These are phyloP conservation scores for Mycena albidolilacea DNA, from an alignment of 768 basidiomycete species.

Conservation along the genomic window DNA sequence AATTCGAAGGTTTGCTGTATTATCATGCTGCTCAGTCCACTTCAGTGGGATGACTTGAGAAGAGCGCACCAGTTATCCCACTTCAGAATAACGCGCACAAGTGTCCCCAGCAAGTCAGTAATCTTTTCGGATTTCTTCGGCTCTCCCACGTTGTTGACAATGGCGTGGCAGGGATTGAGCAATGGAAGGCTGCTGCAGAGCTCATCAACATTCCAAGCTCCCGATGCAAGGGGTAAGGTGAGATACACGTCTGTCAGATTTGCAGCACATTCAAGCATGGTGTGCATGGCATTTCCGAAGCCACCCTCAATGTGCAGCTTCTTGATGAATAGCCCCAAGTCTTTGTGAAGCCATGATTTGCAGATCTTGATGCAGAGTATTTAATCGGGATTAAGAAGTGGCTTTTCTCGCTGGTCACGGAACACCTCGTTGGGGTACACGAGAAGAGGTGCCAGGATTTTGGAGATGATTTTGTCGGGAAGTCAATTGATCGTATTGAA, in stretches of 20 bases:
- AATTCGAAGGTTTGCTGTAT: neutral
- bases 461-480: too few relatives aligned
- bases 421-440: too few relatives aligned
- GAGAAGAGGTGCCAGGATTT: too few relatives aligned
- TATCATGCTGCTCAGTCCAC: too few relatives aligned
- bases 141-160: neutral
- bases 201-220: neutral
- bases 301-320: constrained; percentile 17
- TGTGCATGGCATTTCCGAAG: constrained; percentile 14
- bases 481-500: too few relatives aligned
- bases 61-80: constrained; percentile 1
- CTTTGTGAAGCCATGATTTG: neutral
- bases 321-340: constrained; percentile 14
- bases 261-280: constrained; percentile 7
- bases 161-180: constrained; percentile 15
- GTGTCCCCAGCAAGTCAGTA: neutral
- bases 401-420: too few relatives aligned
- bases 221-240: neutral
- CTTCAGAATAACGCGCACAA: neutral
- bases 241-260: constrained; percentile 18
- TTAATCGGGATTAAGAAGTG: too few relatives aligned
- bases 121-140: constrained; percentile 8
- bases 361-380: too few relatives aligned
- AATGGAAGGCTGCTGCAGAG: constrained; percentile 16
- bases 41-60: neutral